These are phyloP conservation scores for Neospora caninum DNA, from an alignment of 169 alveolate species.

Conservation along the genomic window DNA sequence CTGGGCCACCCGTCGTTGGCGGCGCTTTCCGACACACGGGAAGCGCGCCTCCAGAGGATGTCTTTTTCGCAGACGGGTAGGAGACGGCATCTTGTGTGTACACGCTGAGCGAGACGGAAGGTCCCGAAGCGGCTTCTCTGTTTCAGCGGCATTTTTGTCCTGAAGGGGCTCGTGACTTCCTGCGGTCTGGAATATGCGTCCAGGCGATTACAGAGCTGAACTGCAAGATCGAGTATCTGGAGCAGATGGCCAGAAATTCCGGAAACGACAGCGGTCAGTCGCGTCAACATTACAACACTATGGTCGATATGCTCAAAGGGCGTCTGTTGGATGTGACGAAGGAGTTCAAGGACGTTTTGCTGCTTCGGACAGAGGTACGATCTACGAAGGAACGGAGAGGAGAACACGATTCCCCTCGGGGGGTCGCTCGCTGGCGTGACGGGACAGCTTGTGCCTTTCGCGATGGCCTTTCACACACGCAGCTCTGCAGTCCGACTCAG, in stretches of 20 bases:
- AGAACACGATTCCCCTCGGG: background rate
- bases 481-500: too few species aligned
- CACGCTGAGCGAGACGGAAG: too few species aligned
- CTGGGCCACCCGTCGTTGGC: background rate
- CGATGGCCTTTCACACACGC: too few species aligned
- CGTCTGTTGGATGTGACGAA: slow-evolving; percentile 72
- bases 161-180: too few species aligned
- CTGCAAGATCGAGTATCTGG: slow-evolving; percentile 67
- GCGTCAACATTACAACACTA: slow-evolving; percentile 61
- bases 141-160: too few species aligned
- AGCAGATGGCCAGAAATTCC: slow-evolving; percentile 51
- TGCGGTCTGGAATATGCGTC: background rate
- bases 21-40: background rate
- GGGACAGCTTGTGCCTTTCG: background rate
- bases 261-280: slow-evolving; percentile 38
- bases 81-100: too few species aligned
- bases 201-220: slow-evolving; percentile 68
- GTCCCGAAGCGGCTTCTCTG: too few species aligned
- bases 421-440: background rate
- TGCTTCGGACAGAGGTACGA: slow-evolving; percentile 68
- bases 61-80: too few species aligned
- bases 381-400: background rate
- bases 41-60: background rate
- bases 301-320: slow-evolving; percentile 67
- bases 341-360: slow-evolving; percentile 71